Base-by-base conservation (phyloP, 202 grass and related monocot genomes). In the Musa balbisiana region DNA sequence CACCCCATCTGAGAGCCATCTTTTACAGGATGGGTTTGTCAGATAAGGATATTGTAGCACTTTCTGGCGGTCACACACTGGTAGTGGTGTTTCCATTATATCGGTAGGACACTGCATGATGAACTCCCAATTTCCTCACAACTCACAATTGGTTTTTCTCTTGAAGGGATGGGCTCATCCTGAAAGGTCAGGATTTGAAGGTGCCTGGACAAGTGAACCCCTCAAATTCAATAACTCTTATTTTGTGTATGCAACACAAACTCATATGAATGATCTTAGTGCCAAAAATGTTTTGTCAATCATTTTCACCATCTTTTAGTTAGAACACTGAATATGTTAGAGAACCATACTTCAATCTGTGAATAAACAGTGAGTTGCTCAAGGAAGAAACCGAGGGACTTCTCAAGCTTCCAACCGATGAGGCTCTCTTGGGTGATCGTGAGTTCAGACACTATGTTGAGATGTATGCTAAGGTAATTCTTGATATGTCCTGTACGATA, bases 181-280 rank as follows among this genome's bases (percentile, higher is more conserved):
- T 84, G 95, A 94, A 54, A 89, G 91, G 68, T 94, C 95, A 78
- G 91, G 95, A 74, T 98, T 98, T 53, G 87, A 98, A 11, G 91
- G 95, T 77, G 81, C 83, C n/a, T 99, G 95, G 95, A 99, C 95
- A 58, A 75, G 76, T 14, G 91, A 99, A 17, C 95, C 95, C 80
- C 85, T 94, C 19, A 92, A 99, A 81, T 94, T 99, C 69, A 91
- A 92, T 79, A 94, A 94, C 79, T 94, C 91, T 2, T 92, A 90
- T 80, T 99, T 99, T 81, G 12, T 88, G 95, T 94, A 88, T 85
- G 90, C 33, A 26, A 66, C 60, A 77, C 51, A 77, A 23, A 77
- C 17, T 71, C 68, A 52, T 11, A 26, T 13, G 13, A 55, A 21
- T 8, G 26, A 22, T 56, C 27, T 3, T 13, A 22, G 15, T 12